A percentile compares a stretch with the other conserved stretches of the same genome.
These are phyloP conservation scores for Paracoccidioides brasiliensis DNA, from an alignment of 2,329 filamentous ascomycete genomes.

Conservation along the genomic window DNA sequence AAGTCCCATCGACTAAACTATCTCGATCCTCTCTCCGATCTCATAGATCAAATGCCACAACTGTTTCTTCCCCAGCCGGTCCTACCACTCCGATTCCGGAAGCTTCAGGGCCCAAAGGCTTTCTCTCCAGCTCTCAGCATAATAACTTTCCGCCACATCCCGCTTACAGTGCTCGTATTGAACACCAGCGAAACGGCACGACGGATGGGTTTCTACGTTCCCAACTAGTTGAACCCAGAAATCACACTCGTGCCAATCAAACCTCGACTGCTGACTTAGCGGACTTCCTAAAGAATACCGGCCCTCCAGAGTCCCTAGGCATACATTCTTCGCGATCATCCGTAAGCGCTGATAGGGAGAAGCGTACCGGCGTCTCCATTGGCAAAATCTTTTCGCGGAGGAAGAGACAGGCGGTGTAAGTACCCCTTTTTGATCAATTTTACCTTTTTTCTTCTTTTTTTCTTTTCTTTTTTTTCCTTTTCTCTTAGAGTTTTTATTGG, in stretches of 20 bases:
- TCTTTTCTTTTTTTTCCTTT: neutral
- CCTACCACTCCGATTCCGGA: neutral
- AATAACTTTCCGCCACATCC: conserved; percentile 20
- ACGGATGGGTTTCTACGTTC: conserved; percentile 12
- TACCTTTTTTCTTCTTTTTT: neutral
- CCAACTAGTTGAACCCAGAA: conserved; percentile 13
- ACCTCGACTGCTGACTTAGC: conserved; percentile 54
- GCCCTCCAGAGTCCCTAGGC: conserved; percentile 40
- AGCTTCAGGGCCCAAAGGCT: conserved; percentile 1
- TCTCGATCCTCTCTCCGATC: conserved; percentile 23
- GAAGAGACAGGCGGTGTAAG: conserved; percentile 15
- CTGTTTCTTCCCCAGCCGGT: neutral
- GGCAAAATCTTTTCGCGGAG: conserved; percentile 16
- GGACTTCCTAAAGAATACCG: conserved; percentile 57
- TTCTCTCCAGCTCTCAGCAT: conserved; percentile 18
- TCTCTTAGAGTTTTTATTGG: neutral
- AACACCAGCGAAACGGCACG: conserved; percentile 22
- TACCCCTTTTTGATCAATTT: neutral
- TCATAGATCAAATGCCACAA: conserved; percentile 8
- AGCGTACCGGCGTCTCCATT: conserved; percentile 11
- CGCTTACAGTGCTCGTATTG: conserved; percentile 27
- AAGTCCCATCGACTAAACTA: conserved; percentile 18
- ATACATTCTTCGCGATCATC: conserved; percentile 8
- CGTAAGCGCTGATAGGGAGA: conserved; percentile 9
- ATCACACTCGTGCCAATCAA: conserved; percentile 14